phyloP scores from a whole-genome alignment of 345 rosid genomes.

The Boechera retrofracta region DNA sequence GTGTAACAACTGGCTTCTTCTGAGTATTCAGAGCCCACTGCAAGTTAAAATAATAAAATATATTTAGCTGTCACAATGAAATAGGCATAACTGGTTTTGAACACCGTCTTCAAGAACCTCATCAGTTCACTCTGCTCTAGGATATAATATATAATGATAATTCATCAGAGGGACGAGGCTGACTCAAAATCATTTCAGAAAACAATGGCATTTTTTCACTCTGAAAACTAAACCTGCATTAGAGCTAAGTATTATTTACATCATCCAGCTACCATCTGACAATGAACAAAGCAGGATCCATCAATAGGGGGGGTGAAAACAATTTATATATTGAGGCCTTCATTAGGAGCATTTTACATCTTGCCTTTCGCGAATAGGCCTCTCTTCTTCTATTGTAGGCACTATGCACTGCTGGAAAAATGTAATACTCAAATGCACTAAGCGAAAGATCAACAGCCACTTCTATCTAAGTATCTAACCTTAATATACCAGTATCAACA shows the following conservation, averaged over 20 bases:
- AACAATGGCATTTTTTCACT: constrained; percentile 17
- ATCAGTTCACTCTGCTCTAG: constrained; percentile 24
- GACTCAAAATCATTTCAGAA: constrained; percentile 21
- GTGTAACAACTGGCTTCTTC: constrained; percentile 81
- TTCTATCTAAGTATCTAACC: constrained; percentile 14
- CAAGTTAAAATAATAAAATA: constrained; percentile 36
- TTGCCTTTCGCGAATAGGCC: not conserved
- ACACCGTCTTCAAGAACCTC: constrained; percentile 38
- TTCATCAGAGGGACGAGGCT: constrained; percentile 18
- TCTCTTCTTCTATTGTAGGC: constrained; percentile 14
- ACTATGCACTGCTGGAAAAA: constrained; percentile 17
- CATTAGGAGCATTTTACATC: constrained; percentile 19
- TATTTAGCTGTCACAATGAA: constrained; percentile 12
- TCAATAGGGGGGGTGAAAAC: constrained; percentile 23
- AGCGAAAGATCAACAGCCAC: constrained; percentile 13
- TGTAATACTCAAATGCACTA: constrained; percentile 19
- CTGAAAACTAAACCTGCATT: not conserved
- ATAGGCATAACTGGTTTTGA: constrained; percentile 26
- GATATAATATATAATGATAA: constrained; percentile 4
- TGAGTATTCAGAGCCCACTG: constrained; percentile 89
- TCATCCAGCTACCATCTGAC: constrained; percentile 11
- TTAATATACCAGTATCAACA: constrained; percentile 2
- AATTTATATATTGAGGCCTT: constrained; percentile 24
- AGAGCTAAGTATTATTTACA: constrained; percentile 19
- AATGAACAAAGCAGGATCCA: constrained; percentile 14